Evolutionary conservation across 2,329 filamentous ascomycete genomes (phyloP).

Genomic region (Fusarium hostae): DNA sequence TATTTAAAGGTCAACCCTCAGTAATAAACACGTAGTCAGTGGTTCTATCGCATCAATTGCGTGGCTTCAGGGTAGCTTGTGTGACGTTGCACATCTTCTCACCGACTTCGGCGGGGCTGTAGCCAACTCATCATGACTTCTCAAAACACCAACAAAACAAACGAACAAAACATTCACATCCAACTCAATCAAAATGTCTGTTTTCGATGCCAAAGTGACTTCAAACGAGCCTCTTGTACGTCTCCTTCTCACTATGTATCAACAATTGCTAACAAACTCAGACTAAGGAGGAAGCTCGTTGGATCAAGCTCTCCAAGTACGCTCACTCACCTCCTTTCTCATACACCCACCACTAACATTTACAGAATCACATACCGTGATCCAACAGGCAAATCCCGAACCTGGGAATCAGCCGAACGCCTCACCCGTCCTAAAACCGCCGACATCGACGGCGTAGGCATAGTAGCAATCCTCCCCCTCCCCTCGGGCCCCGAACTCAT

Average conservation of each 20-base stretch:
- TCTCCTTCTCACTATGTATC: background rate
- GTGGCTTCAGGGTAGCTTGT: conserved; percentile 28
- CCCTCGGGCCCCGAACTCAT: conserved; percentile 65
- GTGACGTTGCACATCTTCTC: conserved; percentile 24
- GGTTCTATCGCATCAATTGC: background rate
- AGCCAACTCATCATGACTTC: conserved; percentile 14
- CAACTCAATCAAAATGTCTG: conserved; percentile 51
- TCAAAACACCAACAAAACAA: background rate
- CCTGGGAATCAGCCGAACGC: conserved; percentile 80
- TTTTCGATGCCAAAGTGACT: conserved; percentile 40
- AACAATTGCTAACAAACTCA: conserved; percentile 40
- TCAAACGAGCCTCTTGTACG: conserved; percentile 59
- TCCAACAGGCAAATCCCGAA: conserved; percentile 65
- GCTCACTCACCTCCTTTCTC: background rate
- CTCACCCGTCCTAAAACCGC: conserved; percentile 70
- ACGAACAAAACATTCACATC: background rate
- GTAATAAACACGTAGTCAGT: background rate
- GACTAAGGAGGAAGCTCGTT: conserved; percentile 65
- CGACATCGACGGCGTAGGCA: conserved; percentile 78
- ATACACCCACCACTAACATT: background rate
- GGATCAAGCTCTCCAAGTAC: conserved; percentile 70
- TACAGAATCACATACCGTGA: conserved; percentile 72
- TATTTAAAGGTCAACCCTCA: rapidly evolving
- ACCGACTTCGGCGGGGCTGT: conserved; percentile 32
- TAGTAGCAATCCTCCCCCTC: conserved; percentile 74